A percentile compares a stretch with the other conserved stretches of the same genome.
Evolutionary conservation across 2,329 filamentous ascomycete genomes (phyloP).

Genomic region (Lasiodiplodia hormozganensis): DNA sequence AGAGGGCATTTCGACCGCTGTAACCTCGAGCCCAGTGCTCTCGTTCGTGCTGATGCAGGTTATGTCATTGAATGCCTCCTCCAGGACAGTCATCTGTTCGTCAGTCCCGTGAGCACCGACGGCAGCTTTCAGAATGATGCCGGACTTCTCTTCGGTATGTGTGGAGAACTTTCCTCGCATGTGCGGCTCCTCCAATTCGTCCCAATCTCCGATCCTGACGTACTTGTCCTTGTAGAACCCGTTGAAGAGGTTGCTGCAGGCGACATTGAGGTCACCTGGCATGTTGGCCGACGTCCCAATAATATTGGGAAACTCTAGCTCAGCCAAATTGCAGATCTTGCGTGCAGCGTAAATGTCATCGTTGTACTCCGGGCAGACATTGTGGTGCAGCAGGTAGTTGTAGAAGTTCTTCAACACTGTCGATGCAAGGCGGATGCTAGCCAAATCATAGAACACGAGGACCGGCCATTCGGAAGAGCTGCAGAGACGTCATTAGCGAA

Average conservation of each 20-base stretch:
- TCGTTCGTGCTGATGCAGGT: slow-evolving; percentile 37
- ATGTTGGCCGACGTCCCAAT: slow-evolving; percentile 60
- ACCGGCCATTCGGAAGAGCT: slow-evolving; percentile 62
- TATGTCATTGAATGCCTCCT: background rate
- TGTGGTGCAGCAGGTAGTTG: slow-evolving; percentile 83
- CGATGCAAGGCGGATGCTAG: slow-evolving; percentile 65
- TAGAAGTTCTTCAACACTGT: slow-evolving; percentile 83
- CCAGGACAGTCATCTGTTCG: slow-evolving; percentile 39
- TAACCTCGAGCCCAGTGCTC: slow-evolving; percentile 46
- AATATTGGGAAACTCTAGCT: slow-evolving; percentile 69
- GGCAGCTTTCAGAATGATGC: slow-evolving; percentile 58
- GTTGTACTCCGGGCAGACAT: slow-evolving; percentile 82
- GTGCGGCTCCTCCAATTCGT: slow-evolving; percentile 32
- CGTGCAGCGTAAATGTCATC: slow-evolving; percentile 72
- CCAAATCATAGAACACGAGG: slow-evolving; percentile 59
- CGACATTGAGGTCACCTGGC: slow-evolving; percentile 82
- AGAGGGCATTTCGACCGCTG: slow-evolving; percentile 57
- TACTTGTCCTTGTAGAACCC: slow-evolving; percentile 57
- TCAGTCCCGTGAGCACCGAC: slow-evolving; percentile 55
- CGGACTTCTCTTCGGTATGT: slow-evolving; percentile 52
- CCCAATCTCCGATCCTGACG: slow-evolving; percentile 52
- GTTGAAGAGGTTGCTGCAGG: slow-evolving; percentile 72
- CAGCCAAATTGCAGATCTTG: slow-evolving; percentile 69
- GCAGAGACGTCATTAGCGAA: slow-evolving; percentile 43
- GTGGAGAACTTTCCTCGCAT: slow-evolving; percentile 2